Evolutionary conservation across 495 filamentous ascomycete genomes (phyloP).

Genomic region (Chaetomium cochliodes): DNA sequence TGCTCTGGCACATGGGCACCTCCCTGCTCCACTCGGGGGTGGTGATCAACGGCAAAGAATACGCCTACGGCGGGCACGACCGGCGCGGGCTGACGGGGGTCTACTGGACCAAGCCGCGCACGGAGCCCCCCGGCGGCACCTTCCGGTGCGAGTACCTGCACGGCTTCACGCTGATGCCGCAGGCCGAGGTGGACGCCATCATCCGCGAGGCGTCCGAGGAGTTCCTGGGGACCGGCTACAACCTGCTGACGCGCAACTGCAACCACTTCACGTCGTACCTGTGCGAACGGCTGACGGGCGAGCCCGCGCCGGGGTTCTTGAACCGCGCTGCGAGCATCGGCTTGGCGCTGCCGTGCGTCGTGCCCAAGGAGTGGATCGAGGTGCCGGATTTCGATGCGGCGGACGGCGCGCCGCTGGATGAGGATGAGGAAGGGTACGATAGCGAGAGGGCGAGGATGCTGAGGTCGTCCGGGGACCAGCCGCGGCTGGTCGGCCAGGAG

Average conservation of each 20-base stretch:
- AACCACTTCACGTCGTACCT: slow-evolving; percentile 77
- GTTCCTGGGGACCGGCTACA: slow-evolving; percentile 70
- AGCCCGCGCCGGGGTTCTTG: slow-evolving; percentile 64
- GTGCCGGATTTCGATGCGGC: slow-evolving; percentile 70
- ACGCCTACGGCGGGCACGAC: slow-evolving; percentile 80
- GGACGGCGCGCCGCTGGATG: slow-evolving; percentile 64
- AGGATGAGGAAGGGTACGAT: slow-evolving; percentile 43
- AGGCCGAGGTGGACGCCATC: slow-evolving; percentile 63
- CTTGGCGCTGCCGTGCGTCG: slow-evolving; percentile 71
- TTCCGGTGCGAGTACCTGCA: slow-evolving; percentile 68
- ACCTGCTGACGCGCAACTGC: slow-evolving; percentile 75
- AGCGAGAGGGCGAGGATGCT: slow-evolving; percentile 33
- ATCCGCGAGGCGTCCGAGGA: slow-evolving; percentile 62
- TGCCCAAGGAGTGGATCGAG: slow-evolving; percentile 75
- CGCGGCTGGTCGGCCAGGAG: slow-evolving; percentile 30
- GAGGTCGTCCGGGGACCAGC: slow-evolving; percentile 34
- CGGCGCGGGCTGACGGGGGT: slow-evolving; percentile 65
- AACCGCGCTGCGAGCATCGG: slow-evolving; percentile 80
- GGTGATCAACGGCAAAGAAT: slow-evolving; percentile 72
- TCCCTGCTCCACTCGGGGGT: slow-evolving; percentile 77
- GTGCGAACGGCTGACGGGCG: slow-evolving; percentile 62
- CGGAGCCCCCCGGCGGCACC: slow-evolving; percentile 68
- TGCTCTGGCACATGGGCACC: slow-evolving; percentile 69
- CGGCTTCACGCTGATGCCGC: slow-evolving; percentile 64
- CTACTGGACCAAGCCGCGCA: slow-evolving; percentile 69